Evolutionary conservation across 768 basidiomycete genomes (phyloP).

Genomic region (Lactarius quietus): DNA sequence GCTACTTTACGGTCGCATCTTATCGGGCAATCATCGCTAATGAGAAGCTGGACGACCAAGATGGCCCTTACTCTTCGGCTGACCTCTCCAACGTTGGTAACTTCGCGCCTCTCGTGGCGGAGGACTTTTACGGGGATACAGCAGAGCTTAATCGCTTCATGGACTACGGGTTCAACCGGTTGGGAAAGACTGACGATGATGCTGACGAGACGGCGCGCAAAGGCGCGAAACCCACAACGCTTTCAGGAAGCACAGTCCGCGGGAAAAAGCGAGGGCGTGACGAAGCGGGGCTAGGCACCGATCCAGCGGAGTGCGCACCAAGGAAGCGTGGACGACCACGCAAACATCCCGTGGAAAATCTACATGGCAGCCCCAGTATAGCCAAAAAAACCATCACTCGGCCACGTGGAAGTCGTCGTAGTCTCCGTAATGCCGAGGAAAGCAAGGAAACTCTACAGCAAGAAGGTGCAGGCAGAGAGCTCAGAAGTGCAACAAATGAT

Average conservation of each 20-base stretch:
- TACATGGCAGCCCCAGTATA: conserved; percentile 7
- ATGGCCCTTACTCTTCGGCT: conserved; percentile 41
- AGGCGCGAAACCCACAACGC: neutral
- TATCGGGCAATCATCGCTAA: conserved; percentile 60
- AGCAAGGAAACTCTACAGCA: neutral
- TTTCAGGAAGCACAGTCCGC: conserved; percentile 31
- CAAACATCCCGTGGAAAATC: conserved; percentile 31
- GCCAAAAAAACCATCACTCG: conserved; percentile 1
- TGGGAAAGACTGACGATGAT: conserved; percentile 6
- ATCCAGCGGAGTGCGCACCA: conserved; percentile 12
- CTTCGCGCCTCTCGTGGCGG: conserved; percentile 44
- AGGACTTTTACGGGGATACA: conserved; percentile 53
- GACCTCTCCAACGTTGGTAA: conserved; percentile 52
- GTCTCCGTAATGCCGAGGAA: neutral
- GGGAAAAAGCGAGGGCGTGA: conserved; percentile 36
- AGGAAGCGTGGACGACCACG: conserved; percentile 40
- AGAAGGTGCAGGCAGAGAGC: neutral
- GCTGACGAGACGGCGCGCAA: conserved; percentile 19
- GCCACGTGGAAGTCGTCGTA: neutral
- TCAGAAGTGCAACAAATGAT: neutral
- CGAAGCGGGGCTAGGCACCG: conserved; percentile 26
- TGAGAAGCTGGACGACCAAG: conserved; percentile 59
- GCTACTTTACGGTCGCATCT: conserved; percentile 73
- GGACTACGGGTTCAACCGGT: conserved; percentile 43
- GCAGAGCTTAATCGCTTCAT: conserved; percentile 44